Percentiles rank a stretch among this genome's conserved stretches.
phyloP scores from a whole-genome alignment of 2,329 filamentous ascomycete genomes.

The Furcasterigmium sp. region DNA sequence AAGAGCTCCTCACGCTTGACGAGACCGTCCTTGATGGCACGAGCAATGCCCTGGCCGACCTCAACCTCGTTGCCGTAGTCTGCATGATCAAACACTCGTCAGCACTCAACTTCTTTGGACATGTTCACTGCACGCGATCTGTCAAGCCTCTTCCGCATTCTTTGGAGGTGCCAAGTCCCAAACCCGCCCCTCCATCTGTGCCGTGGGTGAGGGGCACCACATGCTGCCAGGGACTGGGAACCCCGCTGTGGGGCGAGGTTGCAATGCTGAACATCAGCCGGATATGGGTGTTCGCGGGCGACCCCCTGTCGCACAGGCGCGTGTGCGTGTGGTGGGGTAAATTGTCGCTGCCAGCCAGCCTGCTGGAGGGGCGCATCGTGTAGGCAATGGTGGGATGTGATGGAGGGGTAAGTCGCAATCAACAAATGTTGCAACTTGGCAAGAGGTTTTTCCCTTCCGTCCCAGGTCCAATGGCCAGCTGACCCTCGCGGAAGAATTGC shows the following conservation, averaged over 20 bases:
- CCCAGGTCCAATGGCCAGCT: too few relatives aligned
- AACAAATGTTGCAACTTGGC: too few relatives aligned
- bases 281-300: background rate
- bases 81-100: conserved; percentile 20
- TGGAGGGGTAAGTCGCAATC: background rate
- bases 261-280: background rate
- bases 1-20: conserved; percentile 85
- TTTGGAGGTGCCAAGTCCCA: background rate
- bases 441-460: background rate
- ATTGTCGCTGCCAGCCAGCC: too few relatives aligned
- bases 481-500: too few relatives aligned
- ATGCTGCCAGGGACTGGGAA: background rate
- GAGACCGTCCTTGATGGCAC: conserved; percentile 74
- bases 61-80: conserved; percentile 83
- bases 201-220: too few relatives aligned
- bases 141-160: too few relatives aligned
- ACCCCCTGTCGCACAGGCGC: too few relatives aligned
- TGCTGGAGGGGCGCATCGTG: background rate
- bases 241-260: background rate
- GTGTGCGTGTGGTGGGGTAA: conserved; percentile 2
- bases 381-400: background rate
- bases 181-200: background rate
- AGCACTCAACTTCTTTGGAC: too few relatives aligned
- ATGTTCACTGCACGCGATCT: too few relatives aligned
- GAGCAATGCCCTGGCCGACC: conserved; percentile 69